Conservation (phyloP, 163 green algal species). For the Prototheca wickerhamii region DNA sequence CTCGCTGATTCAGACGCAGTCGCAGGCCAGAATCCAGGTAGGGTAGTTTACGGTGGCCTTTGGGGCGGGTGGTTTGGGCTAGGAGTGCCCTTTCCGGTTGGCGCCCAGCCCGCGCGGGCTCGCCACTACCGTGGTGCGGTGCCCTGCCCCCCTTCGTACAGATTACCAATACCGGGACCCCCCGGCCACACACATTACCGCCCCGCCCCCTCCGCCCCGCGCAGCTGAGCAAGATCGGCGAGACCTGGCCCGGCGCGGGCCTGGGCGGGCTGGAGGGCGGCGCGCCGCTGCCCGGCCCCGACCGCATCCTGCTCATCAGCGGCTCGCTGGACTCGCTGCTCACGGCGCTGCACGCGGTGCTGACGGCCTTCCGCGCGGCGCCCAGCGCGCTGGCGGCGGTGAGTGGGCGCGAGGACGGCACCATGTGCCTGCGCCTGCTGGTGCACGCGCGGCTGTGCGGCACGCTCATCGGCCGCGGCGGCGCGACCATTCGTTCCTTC, state of each 20-base stretch:
- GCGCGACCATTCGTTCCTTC: slow-evolving; percentile 65
- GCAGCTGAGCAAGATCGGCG: slow-evolving; percentile 34
- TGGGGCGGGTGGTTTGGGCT: too few species aligned
- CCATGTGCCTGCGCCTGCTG: slow-evolving; percentile 46
- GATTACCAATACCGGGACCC: neutral
- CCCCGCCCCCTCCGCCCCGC: neutral
- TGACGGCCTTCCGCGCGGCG: slow-evolving; percentile 34
- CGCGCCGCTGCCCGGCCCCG: slow-evolving; percentile 18
- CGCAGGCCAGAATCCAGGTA: slow-evolving; percentile 61
- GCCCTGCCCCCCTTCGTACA: neutral
- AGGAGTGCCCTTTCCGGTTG: neutral
- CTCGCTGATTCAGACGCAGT: slow-evolving; percentile 59
- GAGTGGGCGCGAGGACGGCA: slow-evolving; percentile 11
- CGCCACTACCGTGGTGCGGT: neutral
- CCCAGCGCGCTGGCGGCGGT: slow-evolving; percentile 34
- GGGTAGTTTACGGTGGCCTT: neutral
- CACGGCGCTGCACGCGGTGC: slow-evolving; percentile 65
- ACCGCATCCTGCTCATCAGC: slow-evolving; percentile 62
- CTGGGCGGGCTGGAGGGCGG: neutral
- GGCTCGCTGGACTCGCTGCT: slow-evolving; percentile 55
- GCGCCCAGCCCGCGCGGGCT: too few species aligned
- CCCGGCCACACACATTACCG: neutral
- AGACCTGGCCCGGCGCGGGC: slow-evolving; percentile 67
- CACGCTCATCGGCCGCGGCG: slow-evolving; percentile 67
- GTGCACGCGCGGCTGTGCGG: slow-evolving; percentile 66